Conservation (phyloP, 202 grass and related monocot genomes). For the Dendrocalamus latiflorus region DNA sequence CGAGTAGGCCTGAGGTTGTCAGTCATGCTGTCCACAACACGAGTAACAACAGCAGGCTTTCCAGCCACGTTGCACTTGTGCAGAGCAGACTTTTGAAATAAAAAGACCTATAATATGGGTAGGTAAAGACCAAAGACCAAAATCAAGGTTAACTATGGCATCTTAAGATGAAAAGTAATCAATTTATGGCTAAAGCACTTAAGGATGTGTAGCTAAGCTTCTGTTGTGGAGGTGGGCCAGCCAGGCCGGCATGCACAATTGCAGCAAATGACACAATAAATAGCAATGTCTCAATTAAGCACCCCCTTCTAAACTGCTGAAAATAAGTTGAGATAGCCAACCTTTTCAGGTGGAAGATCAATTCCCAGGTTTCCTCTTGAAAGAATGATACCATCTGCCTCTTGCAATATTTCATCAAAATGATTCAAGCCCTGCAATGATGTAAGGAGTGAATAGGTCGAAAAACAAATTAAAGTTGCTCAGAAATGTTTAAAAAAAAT, state of each 20-base stretch:
- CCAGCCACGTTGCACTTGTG: constrained; percentile 98
- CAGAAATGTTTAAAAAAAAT: background rate
- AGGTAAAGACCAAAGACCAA: constrained; percentile 8
- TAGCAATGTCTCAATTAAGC: background rate
- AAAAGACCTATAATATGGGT: constrained; percentile 58
- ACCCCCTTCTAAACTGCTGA: background rate
- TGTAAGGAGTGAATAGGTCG: background rate
- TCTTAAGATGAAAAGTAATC: background rate
- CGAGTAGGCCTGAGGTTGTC: constrained; percentile 97
- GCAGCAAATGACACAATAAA: background rate
- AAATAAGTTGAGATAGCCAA: constrained; percentile 20
- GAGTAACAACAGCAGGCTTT: constrained; percentile 93
- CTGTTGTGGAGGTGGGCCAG: background rate
- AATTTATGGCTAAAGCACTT: background rate
- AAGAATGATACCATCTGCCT: constrained; percentile 92
- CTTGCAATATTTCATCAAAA: constrained; percentile 92
- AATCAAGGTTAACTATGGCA: background rate
- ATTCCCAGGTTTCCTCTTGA: constrained; percentile 93
- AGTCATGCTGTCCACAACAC: constrained; percentile 99
- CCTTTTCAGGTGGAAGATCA: constrained; percentile 98
- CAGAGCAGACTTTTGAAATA: constrained; percentile 95
- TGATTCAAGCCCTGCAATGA: constrained; percentile 81
- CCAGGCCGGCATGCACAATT: background rate
- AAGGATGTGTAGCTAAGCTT: background rate
- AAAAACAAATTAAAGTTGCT: background rate